These are phyloP conservation scores for Dactylellina haptotyla DNA, from an alignment of 2,329 filamentous ascomycete species.

Conservation along the genomic window DNA sequence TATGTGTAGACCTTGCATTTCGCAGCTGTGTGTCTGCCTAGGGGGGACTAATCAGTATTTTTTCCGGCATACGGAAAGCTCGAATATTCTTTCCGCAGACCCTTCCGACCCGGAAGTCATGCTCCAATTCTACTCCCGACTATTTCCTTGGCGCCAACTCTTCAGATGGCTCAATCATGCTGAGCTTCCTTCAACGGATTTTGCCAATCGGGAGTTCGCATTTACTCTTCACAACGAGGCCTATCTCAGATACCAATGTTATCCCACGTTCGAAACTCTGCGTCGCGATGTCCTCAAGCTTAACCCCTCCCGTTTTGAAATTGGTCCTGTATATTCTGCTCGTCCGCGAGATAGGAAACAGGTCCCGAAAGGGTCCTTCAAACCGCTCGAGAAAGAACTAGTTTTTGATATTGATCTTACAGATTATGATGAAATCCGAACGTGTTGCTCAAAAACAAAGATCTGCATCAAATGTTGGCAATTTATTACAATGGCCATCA, in stretches of 20 bases:
- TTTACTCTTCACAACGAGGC: conserved; percentile 93
- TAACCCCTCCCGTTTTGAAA: conserved; percentile 94
- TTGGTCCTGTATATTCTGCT: conserved; percentile 93
- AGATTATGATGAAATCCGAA: conserved; percentile 96
- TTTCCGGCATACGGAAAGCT: conserved; percentile 8
- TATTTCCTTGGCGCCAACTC: conserved; percentile 92
- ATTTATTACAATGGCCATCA: conserved; percentile 98
- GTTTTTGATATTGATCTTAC: conserved; percentile 99
- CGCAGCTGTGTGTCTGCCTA: neutral
- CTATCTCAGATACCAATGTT: conserved; percentile 90
- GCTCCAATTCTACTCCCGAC: conserved; percentile 91
- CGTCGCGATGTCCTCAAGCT: conserved; percentile 90
- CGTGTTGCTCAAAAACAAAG: conserved; percentile 90
- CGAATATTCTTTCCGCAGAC: conserved; percentile 34
- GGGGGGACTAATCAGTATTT: neutral
- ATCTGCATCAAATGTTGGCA: conserved; percentile 96
- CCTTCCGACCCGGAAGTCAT: conserved; percentile 83
- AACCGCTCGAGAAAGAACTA: conserved; percentile 87
- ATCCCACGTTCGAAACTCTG: conserved; percentile 74
- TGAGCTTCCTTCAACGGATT: conserved; percentile 84
- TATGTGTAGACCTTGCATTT: conserved; percentile 15
- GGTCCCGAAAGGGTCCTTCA: conserved; percentile 82
- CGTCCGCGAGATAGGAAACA: conserved; percentile 95
- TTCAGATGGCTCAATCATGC: conserved; percentile 99
- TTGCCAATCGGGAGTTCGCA: conserved; percentile 92